phyloP scores from a whole-genome alignment of 257 asterid genomes.

The Nicotiana noctiflora region DNA sequence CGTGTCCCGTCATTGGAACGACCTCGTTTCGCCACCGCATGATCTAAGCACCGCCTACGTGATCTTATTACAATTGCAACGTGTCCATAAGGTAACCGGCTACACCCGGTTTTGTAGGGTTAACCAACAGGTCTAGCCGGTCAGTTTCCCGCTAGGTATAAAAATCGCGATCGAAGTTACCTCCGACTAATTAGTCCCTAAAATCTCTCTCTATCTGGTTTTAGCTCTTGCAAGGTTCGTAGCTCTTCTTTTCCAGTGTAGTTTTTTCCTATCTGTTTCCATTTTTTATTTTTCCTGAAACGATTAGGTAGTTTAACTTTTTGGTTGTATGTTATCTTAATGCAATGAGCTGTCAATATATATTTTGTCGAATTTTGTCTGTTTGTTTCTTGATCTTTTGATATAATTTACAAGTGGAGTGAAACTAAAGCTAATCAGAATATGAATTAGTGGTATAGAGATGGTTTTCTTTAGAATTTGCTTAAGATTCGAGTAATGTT shows the following conservation, averaged over 20 bases:
- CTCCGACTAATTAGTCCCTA: constrained; percentile 13
- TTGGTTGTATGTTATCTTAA: background rate
- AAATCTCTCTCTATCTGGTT: constrained; percentile 18
- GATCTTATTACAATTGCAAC: constrained; percentile 24
- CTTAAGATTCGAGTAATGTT: constrained; percentile 19
- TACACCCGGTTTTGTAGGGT: constrained; percentile 28
- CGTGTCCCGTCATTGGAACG: constrained; percentile 25
- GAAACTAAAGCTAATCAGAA: constrained; percentile 9
- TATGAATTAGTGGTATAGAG: constrained; percentile 16
- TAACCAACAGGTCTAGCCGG: constrained; percentile 39
- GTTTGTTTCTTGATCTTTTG: constrained; percentile 29
- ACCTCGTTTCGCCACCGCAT: constrained; percentile 47
- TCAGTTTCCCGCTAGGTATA: constrained; percentile 56
- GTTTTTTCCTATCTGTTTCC: background rate
- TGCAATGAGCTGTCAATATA: constrained; percentile 8
- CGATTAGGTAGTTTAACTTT: background rate
- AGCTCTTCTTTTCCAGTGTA: constrained; percentile 11
- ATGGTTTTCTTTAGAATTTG: background rate
- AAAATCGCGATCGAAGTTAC: constrained; percentile 10
- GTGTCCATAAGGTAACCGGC: constrained; percentile 26
- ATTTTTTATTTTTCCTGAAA: background rate
- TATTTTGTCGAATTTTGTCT: background rate
- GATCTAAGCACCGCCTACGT: constrained; percentile 34
- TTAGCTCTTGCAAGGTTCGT: constrained; percentile 35
- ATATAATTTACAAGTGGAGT: constrained; percentile 11